These are phyloP conservation scores for Termitomyces sp. DNA, from an alignment of 768 basidiomycete species.

Conservation along the genomic window DNA sequence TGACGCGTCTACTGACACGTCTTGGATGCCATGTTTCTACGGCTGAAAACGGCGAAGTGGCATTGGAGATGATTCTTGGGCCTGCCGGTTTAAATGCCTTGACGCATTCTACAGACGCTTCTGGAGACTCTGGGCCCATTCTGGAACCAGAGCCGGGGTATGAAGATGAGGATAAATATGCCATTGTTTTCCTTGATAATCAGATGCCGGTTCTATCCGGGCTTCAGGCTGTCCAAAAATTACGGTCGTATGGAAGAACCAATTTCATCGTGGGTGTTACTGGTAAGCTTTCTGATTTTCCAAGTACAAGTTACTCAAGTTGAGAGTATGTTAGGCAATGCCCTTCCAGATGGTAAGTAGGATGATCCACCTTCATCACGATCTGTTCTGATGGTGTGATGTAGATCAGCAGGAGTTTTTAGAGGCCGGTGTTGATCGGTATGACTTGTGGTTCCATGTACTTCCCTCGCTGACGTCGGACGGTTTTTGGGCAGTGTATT, in stretches of 20 bases:
- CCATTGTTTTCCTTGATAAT: slow-evolving; percentile 59
- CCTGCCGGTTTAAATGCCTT: slow-evolving; percentile 19
- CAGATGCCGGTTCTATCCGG: slow-evolving; percentile 86
- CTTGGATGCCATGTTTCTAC: slow-evolving; percentile 76
- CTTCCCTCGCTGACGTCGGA: not conserved
- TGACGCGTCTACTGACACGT: slow-evolving; percentile 75
- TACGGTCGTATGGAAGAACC: slow-evolving; percentile 59
- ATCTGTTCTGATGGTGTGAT: slow-evolving; percentile 18
- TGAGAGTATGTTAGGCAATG: slow-evolving; percentile 42
- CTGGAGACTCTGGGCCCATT: slow-evolving; percentile 33
- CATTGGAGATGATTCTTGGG: slow-evolving; percentile 68
- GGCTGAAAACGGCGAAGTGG: slow-evolving; percentile 82
- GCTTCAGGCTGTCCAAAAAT: slow-evolving; percentile 57
- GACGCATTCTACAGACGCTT: slow-evolving; percentile 39
- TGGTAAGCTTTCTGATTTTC: slow-evolving; percentile 34
- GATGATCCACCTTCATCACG: not conserved
- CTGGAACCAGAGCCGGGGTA: slow-evolving; percentile 29
- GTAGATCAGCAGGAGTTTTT: slow-evolving; percentile 75
- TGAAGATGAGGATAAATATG: slow-evolving; percentile 36
- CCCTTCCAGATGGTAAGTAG: slow-evolving; percentile 42
- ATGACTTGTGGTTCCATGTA: slow-evolving; percentile 23
- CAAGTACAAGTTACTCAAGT: not conserved
- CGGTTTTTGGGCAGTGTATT: slow-evolving; percentile 47
- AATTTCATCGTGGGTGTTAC: slow-evolving; percentile 87
- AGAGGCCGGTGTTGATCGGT: slow-evolving; percentile 75